Conservation (phyloP, 768 basidiomycete genomes). For the Wakefieldia striispora region DNA sequence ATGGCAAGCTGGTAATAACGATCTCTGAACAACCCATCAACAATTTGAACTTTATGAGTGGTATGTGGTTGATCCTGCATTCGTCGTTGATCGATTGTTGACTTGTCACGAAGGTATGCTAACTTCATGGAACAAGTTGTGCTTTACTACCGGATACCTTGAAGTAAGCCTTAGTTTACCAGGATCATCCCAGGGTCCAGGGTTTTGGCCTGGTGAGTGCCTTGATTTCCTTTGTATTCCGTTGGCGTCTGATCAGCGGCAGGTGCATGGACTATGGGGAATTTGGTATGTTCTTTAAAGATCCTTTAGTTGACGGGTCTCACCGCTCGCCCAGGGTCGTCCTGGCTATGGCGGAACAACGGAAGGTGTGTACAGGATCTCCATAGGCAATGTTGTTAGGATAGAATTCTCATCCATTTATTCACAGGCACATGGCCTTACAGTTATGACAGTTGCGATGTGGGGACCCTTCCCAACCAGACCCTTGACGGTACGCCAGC, state of each 20-base stretch:
- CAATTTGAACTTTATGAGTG: slow-evolving; percentile 82
- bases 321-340: slow-evolving; percentile 52
- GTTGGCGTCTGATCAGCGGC: slow-evolving; percentile 1
- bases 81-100: background rate
- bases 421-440: slow-evolving; percentile 64
- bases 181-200: slow-evolving; percentile 56
- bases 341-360: slow-evolving; percentile 90
- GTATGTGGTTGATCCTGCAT: slow-evolving; percentile 35
- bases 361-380: slow-evolving; percentile 49
- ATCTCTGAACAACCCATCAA: slow-evolving; percentile 68
- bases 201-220: slow-evolving; percentile 81
- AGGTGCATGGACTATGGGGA: slow-evolving; percentile 79
- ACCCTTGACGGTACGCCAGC: slow-evolving; percentile 61
- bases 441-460: slow-evolving; percentile 80
- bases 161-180: slow-evolving; percentile 81
- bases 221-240: slow-evolving; percentile 15
- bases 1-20: slow-evolving; percentile 81
- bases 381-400: background rate
- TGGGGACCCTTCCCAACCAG: slow-evolving; percentile 85
- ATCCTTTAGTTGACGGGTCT: slow-evolving; percentile 3
- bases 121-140: slow-evolving; percentile 91
- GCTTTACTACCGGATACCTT: slow-evolving; percentile 90
- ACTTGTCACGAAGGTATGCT: slow-evolving; percentile 51
- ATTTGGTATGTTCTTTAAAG: slow-evolving; percentile 36
- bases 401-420: slow-evolving; percentile 1